Percentiles rank a stretch among this genome's conserved stretches.
phyloP scores from a whole-genome alignment of 192 early-diverging fungal species.

The Coemansia sp. region DNA sequence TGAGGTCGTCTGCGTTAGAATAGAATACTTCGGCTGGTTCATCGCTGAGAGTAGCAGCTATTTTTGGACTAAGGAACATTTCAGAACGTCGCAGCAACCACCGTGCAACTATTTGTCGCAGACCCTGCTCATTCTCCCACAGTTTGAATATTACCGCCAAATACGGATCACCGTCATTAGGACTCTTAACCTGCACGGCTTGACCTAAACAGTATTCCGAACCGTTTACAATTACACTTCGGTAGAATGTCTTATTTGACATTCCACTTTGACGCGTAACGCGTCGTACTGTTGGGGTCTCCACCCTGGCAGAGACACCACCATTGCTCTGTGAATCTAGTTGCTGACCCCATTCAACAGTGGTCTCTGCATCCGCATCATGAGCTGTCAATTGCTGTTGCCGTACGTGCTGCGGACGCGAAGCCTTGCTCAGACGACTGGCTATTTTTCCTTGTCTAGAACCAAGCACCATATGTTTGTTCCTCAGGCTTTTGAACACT shows the following conservation, averaged over 20 bases:
- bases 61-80: constrained; percentile 27
- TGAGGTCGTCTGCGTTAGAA: constrained; percentile 52
- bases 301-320: neutral
- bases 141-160: constrained; percentile 57
- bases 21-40: constrained; percentile 44
- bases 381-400: constrained; percentile 20
- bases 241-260: constrained; percentile 54
- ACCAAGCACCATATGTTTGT: constrained; percentile 7
- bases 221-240: constrained; percentile 50
- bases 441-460: constrained; percentile 32
- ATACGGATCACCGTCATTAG: constrained; percentile 46
- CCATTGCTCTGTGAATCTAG: constrained; percentile 5
- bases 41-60: constrained; percentile 11
- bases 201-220: constrained; percentile 46
- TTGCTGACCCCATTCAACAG: constrained; percentile 38
- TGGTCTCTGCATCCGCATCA: constrained; percentile 17
- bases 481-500: neutral
- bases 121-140: constrained; percentile 59
- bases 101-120: constrained; percentile 51
- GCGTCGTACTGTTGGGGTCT: constrained; percentile 38
- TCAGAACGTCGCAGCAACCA: constrained; percentile 57
- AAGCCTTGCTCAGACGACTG: constrained; percentile 32
- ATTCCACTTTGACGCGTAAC: constrained; percentile 60
- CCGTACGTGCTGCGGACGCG: constrained; percentile 8
- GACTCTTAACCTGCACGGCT: constrained; percentile 34